Conservation (phyloP, 768 basidiomycete species). For the Leccinum imitatum region DNA sequence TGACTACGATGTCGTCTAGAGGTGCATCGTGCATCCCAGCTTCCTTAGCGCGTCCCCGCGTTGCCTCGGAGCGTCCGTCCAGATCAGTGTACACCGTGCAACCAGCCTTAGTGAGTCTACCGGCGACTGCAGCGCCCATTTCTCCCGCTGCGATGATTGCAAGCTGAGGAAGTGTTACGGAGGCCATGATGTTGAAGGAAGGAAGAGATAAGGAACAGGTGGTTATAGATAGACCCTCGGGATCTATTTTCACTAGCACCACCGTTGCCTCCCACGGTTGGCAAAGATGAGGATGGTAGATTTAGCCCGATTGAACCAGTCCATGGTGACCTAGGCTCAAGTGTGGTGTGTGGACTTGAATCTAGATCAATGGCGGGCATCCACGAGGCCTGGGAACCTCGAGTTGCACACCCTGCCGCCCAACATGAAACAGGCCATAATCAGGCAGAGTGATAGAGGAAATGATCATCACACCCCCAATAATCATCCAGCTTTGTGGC, state of each 20-base stretch:
- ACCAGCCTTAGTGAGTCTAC: conserved; percentile 44
- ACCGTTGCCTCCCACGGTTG: not conserved
- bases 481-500: not conserved
- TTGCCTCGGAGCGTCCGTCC: conserved; percentile 50
- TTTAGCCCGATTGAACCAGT: not conserved
- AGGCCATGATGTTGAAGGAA: conserved; percentile 17
- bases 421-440: conserved; percentile 1
- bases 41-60: conserved; percentile 47
- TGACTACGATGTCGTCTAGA: conserved; percentile 36
- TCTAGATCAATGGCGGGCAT: conserved; percentile 18
- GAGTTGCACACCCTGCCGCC: conserved; percentile 6
- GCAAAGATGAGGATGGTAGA: not conserved
- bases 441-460: conserved; percentile 1
- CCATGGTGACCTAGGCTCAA: not conserved
- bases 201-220: conserved; percentile 4
- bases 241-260: conserved; percentile 6
- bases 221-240: conserved; percentile 14
- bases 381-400: conserved; percentile 12
- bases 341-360: conserved; percentile 12
- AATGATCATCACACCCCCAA: conserved; percentile 5
- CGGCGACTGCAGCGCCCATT: conserved; percentile 60
- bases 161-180: conserved; percentile 28
- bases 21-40: conserved; percentile 49
- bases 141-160: conserved; percentile 55
- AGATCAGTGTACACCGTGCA: conserved; percentile 56